Percentiles rank a stretch among this genome's conserved stretches.
phyloP scores from a whole-genome alignment of 2,329 filamentous ascomycete species.

The Metarhizium sp. region DNA sequence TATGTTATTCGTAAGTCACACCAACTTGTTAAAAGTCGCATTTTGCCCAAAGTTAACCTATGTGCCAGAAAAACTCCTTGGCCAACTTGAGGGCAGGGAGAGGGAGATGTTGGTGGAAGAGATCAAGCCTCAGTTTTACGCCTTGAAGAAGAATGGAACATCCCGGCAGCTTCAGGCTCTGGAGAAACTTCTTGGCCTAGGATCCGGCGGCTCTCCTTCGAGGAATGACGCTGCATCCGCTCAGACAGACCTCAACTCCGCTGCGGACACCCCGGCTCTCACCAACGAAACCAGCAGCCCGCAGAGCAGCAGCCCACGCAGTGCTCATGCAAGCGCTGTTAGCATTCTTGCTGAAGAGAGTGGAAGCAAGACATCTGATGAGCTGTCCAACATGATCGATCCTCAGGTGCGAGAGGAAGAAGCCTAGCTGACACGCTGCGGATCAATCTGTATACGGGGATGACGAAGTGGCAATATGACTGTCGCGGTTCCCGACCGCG shows the following conservation, averaged over 20 bases:
- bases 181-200: constrained; percentile 21
- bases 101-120: constrained; percentile 50
- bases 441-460: neutral
- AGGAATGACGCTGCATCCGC: constrained; percentile 21
- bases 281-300: constrained; percentile 63
- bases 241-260: constrained; percentile 40
- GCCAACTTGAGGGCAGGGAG: constrained; percentile 50
- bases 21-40: neutral
- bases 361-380: constrained; percentile 13
- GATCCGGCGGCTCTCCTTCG: constrained; percentile 12
- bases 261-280: constrained; percentile 54
- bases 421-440: constrained; percentile 11
- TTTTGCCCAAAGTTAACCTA: constrained; percentile 14
- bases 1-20: constrained; percentile 80
- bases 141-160: constrained; percentile 54
- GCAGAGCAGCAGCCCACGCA: constrained; percentile 56
- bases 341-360: constrained; percentile 25
- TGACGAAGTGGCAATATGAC: neutral
- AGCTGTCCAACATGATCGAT: constrained; percentile 7
- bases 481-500: neutral
- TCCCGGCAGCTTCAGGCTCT: constrained; percentile 47
- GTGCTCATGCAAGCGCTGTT: constrained; percentile 48
- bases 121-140: constrained; percentile 51
- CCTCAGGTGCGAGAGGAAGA: constrained; percentile 22
- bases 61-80: constrained; percentile 66